Percentiles rank a stretch among this genome's conserved stretches.
These are phyloP conservation scores for Sclerotinia sclerotiorum DNA, from an alignment of 2,329 filamentous ascomycete genomes.

Conservation along the genomic window DNA sequence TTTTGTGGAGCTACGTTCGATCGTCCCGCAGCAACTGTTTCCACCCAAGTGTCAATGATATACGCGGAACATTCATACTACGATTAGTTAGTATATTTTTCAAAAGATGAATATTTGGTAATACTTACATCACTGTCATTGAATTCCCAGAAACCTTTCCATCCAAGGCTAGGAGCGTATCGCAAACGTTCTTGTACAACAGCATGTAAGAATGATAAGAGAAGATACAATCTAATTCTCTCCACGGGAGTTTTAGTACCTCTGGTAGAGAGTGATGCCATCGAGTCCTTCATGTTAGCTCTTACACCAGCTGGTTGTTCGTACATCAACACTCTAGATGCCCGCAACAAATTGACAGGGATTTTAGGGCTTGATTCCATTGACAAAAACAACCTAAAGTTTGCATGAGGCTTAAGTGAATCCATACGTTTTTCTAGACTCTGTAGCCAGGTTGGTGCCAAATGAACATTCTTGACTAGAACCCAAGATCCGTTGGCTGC, in stretches of 20 bases:
- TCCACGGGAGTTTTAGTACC: constrained; percentile 84
- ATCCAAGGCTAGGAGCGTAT: constrained; percentile 90
- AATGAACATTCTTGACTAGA: constrained; percentile 96
- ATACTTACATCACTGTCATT: constrained; percentile 96
- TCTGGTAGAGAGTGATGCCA: constrained; percentile 76
- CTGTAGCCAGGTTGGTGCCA: constrained; percentile 94
- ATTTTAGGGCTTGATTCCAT: constrained; percentile 99
- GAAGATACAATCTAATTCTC: constrained; percentile 81
- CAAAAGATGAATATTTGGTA: constrained; percentile 6
- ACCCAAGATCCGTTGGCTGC: constrained; percentile 94
- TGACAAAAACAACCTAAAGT: constrained; percentile 93
- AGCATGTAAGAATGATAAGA: constrained; percentile 92
- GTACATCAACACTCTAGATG: constrained; percentile 93
- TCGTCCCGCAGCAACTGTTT: constrained; percentile 75
- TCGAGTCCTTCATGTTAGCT: constrained; percentile 98
- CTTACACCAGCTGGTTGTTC: constrained; percentile 95
- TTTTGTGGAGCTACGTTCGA: constrained; percentile 92
- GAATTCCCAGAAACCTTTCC: constrained; percentile 99
- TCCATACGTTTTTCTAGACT: constrained; percentile 96
- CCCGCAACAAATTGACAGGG: constrained; percentile 89
- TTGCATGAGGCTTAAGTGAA: constrained; percentile 85
- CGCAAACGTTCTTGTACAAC: constrained; percentile 92
- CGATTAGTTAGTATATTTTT: constrained; percentile 60
- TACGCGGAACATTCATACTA: constrained; percentile 96
- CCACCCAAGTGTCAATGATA: constrained; percentile 94